These are phyloP conservation scores for Colletotrichum sojae DNA, from an alignment of 2,329 filamentous ascomycete species.

Conservation along the genomic window DNA sequence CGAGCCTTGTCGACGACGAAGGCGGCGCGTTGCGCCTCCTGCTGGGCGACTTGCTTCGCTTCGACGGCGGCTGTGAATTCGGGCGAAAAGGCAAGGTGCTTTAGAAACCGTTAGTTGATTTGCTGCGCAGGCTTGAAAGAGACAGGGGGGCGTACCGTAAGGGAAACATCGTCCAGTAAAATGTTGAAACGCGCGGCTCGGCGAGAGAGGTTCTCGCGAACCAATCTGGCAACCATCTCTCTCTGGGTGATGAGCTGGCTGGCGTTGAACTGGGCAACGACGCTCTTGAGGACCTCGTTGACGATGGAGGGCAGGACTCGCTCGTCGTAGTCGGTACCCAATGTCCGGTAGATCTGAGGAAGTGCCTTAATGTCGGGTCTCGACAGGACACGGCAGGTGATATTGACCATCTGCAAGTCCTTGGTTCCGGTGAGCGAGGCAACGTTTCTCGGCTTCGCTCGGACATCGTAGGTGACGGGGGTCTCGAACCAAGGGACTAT, in stretches of 20 bases:
- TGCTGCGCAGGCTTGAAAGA: too few species aligned
- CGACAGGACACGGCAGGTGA: slow-evolving; percentile 98
- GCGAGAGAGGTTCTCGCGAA: slow-evolving; percentile 92
- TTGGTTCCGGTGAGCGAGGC: slow-evolving; percentile 98
- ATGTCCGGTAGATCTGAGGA: slow-evolving; percentile 96
- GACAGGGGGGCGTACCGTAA: slow-evolving; percentile 77
- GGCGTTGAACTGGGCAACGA: slow-evolving; percentile 98
- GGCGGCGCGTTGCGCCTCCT: slow-evolving; percentile 96
- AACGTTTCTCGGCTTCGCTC: slow-evolving; percentile 96
- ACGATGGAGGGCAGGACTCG: slow-evolving; percentile 96
- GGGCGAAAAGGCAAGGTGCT: slow-evolving; percentile 81
- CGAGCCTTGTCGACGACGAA: slow-evolving; percentile 99
- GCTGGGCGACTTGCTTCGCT: slow-evolving; percentile 82
- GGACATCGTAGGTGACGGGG: slow-evolving; percentile 96
- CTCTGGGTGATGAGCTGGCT: slow-evolving; percentile 98
- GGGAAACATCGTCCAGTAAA: slow-evolving; percentile 94
- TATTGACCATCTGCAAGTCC: slow-evolving; percentile 99
- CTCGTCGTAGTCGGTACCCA: slow-evolving; percentile 97
- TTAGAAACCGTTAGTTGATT: slow-evolving; percentile 44
- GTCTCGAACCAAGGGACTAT: slow-evolving; percentile 98
- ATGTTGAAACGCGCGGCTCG: slow-evolving; percentile 98
- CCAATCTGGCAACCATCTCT: slow-evolving; percentile 93
- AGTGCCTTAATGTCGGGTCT: slow-evolving; percentile 89
- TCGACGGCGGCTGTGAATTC: slow-evolving; percentile 82
- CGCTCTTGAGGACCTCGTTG: slow-evolving; percentile 98